Evolutionary conservation across 176 grass and related monocot genomes (phyloP), one percentile per base, ranked within the genome.

Genomic region (Aegilops umbellulata): DNA sequence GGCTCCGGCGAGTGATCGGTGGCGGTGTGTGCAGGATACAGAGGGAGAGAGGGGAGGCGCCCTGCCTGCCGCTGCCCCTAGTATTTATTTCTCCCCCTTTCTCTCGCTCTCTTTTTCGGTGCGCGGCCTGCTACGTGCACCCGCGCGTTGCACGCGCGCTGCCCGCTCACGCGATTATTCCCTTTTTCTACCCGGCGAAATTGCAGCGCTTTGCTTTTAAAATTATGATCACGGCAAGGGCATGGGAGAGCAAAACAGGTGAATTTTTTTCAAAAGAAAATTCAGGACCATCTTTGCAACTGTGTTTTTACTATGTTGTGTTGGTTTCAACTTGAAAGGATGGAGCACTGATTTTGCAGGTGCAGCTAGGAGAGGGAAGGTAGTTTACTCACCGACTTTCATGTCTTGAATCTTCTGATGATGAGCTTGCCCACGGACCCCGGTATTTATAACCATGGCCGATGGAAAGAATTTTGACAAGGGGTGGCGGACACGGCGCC

Each of bases 81-180:
- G 89, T 81, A 91, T 91, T 87, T 87, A 84, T 87, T 84, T 80
- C 85, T 80, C 81, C 19, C 69, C 68, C 38, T 47, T 29, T 51
- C 53, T 20, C 35, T 34, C 64, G 42, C 23, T 51, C 19, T 61
- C 47, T 47, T 70, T 84, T 77, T 34, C 72, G 35, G 69, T 23
- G 62, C 81, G 76, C 79, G 69, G 61, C 65, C 23, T 91, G 89
- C 89, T 91, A 88, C 82, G 89, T 88, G 81, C 85, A 91, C 89
- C 32, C 75, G 67, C 66, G 58, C 34, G 75, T 47, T 58, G 4
- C 87, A n/a, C 69, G 82, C 34, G 17, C 68, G 3, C 16, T 31
- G 31, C 8, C 8, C 14, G 24, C 25, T 11, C 42, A 9, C 22
- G 46, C 47, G 60, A 58, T 22, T 58, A 58, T 58, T 58, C 55